phyloP scores from a whole-genome alignment of 805 yeast genomes.

The Isabelozyma heimii region DNA sequence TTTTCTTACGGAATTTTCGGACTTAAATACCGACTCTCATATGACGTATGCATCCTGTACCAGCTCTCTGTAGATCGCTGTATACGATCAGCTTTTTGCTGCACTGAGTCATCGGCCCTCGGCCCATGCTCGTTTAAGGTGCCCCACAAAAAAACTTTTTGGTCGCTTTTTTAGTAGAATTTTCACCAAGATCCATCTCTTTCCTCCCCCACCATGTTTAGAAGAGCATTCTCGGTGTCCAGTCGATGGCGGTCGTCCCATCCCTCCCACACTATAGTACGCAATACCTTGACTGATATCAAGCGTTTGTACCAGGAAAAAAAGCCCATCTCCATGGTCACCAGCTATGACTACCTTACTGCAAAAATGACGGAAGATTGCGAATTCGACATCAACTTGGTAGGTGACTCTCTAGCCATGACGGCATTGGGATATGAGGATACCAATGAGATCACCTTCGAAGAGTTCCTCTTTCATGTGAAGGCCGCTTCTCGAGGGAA shows the following conservation, averaged over 20 bases:
- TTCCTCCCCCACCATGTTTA: background rate
- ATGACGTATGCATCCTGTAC: too few species aligned
- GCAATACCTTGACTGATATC: conserved; percentile 23
- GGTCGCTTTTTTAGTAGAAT: background rate
- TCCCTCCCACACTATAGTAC: conserved; percentile 1
- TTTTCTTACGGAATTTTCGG: too few species aligned
- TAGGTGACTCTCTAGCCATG: conserved; percentile 95
- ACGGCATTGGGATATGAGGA: conserved; percentile 78
- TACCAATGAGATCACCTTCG: conserved; percentile 72
- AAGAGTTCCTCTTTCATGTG: conserved; percentile 76
- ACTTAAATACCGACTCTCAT: too few species aligned
- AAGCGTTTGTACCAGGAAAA: conserved; percentile 11
- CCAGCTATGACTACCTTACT: conserved; percentile 86
- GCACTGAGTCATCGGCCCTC: too few species aligned
- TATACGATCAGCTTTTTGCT: too few species aligned
- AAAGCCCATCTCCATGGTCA: conserved; percentile 47
- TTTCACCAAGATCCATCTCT: background rate
- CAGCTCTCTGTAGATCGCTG: too few species aligned
- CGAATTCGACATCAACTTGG: conserved; percentile 64
- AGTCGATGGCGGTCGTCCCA: conserved; percentile 7
- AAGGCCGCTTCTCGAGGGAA: conserved; percentile 75
- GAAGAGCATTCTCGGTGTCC: conserved; percentile 3
- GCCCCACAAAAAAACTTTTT: too few species aligned
- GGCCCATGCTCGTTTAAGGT: too few species aligned
- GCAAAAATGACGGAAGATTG: conserved; percentile 67